Base-by-base conservation (phyloP, 352 stramenopile genomes). In the Globisporangium middletonii region DNA sequence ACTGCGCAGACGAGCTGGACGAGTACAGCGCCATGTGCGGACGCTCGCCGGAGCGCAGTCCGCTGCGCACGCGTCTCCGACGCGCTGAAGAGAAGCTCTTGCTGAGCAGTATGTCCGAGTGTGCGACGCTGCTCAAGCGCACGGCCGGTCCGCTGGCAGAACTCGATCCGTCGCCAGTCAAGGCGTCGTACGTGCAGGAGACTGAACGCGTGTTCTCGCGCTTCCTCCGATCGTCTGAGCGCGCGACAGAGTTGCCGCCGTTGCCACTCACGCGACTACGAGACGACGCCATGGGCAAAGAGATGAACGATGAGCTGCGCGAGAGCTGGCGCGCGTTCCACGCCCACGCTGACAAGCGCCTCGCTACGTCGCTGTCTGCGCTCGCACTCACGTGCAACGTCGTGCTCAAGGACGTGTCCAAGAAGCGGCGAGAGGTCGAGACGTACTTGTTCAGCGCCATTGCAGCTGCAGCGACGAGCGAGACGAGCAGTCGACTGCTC, bases 321-420 rank as follows among this genome's bases (percentile, higher is more conserved):
- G 26, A 63, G 3, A 88, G 71, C 48, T 88, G 75, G 73, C 15
- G 61, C 0, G 60, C 56, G 8, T 72, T 76, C 38, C 69, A 83
- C 37, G 50, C 35, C 0, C 53, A 79, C 18, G 6, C 46, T 3
- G 26, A 70, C 9, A 23, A 28, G 1, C 11, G 50, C n/a, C 41
- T 78, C 18, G 59, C 56, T 0, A 16, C 12, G 8, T 26, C 49
- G 2, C 53, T 52, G 15, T 33, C 18, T 2, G 5, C 12, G 1
- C 44, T 75, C 2, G 16, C 67, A 1, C 12, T 26, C 7, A 45
- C 47, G 43, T 71, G 69, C 23, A 18, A 19, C 42, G 41, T 27
- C 2, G 30, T 69, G 7, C 53, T 73, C 12, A 50, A 54, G 5
- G 60, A 68, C 23, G 65, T 83, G 26, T 38, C 12, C 11, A 59